Base-by-base conservation (phyloP, 2,329 filamentous ascomycete genomes). In the Aspergillus ochraceus region DNA sequence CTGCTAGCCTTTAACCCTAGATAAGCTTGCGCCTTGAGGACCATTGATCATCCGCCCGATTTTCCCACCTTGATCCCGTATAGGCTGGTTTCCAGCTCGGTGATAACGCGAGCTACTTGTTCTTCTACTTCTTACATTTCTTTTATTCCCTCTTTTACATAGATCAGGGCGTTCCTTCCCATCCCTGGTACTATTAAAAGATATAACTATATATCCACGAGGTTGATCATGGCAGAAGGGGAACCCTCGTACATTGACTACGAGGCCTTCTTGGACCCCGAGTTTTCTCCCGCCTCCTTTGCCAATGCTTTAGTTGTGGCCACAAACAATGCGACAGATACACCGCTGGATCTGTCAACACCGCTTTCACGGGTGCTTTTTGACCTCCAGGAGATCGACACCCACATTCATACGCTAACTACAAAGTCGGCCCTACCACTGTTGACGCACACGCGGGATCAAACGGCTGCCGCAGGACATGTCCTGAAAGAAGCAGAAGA, bases 321-420 rank as follows among this genome's bases (percentile, higher is more conserved):
- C 45, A 98, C 94, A 57, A 98, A 98, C 81, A 96, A 97, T 78
- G 84, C 92, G 60, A 91, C 89, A 66, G 95, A 98, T 77, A 89
- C 89, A 1, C 90, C 92, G 6, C 86, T 98, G 69, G 95, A 99
- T 76, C 89, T 99, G 59, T 94, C 92, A 6, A 98, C 95, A 17
- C 94, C 95, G 2, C 84, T 99, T 52, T 97, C 93, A 5, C 88
- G 92, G 57, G 93, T 97, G 5, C 87, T 98, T 6, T 99, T 99
- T 77, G 95, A 99, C 77, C 89, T 95, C 3, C 95, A 98, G 74
- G 95, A 98, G 77, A 90, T 99, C 66, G 94, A 98, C 77, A 96
- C 93, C 0, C 92, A 96, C 73, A 97, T 99, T 64, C 92, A 99
- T 75, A 85, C 86, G 3, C 84, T 98, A 46, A 96, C 94, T 6